Percentiles rank a stretch among this genome's conserved stretches.
Evolutionary conservation across 345 rosid genomes (phyloP).

Genomic region (Acer campestre): DNA sequence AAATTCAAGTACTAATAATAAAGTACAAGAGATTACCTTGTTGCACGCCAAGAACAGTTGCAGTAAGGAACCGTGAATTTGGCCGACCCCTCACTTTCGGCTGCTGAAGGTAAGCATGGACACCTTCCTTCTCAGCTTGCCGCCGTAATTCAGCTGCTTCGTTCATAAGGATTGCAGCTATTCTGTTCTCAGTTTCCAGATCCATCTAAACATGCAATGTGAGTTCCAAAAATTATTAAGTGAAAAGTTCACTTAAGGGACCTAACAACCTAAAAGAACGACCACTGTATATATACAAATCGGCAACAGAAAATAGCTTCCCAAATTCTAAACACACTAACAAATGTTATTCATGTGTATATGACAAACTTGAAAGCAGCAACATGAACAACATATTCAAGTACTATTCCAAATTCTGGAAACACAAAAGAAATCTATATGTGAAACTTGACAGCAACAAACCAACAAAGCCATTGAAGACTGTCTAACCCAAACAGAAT

Average conservation of each 20-base stretch:
- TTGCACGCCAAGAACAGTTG: conserved; percentile 91
- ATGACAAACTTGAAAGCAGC: neutral
- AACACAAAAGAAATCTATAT: neutral
- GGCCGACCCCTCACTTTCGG: conserved; percentile 70
- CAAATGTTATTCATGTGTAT: neutral
- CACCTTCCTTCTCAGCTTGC: conserved; percentile 80
- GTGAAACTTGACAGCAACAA: neutral
- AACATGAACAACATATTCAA: neutral
- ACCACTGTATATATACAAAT: no score
- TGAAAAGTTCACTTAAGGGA: neutral
- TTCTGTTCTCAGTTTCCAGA: conserved; percentile 84
- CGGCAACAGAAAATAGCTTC: neutral
- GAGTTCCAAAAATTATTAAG: neutral
- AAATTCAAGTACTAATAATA: neutral
- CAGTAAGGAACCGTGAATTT: conserved; percentile 83
- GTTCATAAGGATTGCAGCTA: conserved; percentile 83
- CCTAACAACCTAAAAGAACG: neutral
- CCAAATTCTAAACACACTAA: neutral
- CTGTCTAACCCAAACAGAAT: neutral
- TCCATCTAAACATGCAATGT: conserved; percentile 56
- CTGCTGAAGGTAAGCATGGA: conserved; percentile 70
- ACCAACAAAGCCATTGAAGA: neutral
- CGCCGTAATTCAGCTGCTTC: conserved; percentile 91
- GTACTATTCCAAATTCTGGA: neutral
- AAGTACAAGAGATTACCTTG: conserved; percentile 51